A percentile compares a stretch with the other conserved stretches of the same genome.
Evolutionary conservation across 306 rosid species (phyloP).

Genomic region (Herpetospermum pedunculosum): DNA sequence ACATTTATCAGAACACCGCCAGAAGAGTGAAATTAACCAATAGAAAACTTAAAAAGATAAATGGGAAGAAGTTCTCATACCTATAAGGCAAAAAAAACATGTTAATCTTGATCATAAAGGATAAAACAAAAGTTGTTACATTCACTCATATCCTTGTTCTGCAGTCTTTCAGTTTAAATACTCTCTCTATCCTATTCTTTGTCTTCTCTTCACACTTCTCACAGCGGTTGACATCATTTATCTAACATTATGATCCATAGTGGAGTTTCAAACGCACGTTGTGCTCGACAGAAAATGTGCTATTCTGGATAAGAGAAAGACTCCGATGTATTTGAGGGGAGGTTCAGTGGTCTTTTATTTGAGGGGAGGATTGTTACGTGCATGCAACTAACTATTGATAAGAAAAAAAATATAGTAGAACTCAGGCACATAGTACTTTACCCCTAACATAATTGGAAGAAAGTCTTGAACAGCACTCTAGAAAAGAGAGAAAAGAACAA

Average conservation of each 20-base stretch:
- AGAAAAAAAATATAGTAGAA: not conserved
- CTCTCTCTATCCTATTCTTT: not conserved
- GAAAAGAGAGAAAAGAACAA: not conserved
- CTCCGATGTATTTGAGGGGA: not conserved
- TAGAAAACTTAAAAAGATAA: not conserved
- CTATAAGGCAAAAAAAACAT: not conserved
- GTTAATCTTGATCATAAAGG: not conserved
- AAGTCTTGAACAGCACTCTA: not conserved
- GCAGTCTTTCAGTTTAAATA: not conserved
- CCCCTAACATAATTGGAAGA: not conserved
- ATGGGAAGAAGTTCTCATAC: not conserved
- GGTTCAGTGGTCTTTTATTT: not conserved
- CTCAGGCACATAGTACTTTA: not conserved
- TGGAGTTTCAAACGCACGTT: not conserved
- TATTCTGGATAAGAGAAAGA: not conserved
- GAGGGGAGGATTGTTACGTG: not conserved
- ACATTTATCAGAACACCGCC: not conserved
- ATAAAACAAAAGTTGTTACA: not conserved
- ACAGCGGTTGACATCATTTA: not conserved
- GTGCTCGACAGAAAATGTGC: not conserved
- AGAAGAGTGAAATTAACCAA: not conserved
- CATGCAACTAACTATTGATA: not conserved
- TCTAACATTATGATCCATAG: not conserved
- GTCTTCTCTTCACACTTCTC: not conserved
- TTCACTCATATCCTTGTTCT: not conserved